Conservation (phyloP, 306 rosid genomes). For the Quercus bicolor region DNA sequence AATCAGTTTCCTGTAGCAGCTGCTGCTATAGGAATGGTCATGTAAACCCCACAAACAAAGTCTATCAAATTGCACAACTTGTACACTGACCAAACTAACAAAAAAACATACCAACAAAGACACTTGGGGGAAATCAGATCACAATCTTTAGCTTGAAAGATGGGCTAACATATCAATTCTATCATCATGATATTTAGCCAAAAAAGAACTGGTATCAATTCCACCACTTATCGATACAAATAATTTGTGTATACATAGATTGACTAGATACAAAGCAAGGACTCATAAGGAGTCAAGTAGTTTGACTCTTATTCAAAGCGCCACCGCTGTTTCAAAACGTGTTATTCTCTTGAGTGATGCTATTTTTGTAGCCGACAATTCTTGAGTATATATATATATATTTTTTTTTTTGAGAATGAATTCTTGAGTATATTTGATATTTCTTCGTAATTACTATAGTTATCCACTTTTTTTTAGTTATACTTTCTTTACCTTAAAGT, state of each 20-base stretch:
- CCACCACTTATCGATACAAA: not conserved
- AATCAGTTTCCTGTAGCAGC: not conserved
- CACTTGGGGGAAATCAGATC: not conserved
- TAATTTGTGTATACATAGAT: not conserved
- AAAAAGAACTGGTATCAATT: not conserved
- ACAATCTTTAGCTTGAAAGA: not conserved
- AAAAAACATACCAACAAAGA: not conserved
- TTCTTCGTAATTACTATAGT: not conserved
- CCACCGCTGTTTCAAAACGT: not conserved
- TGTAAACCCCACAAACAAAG: not conserved
- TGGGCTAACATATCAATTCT: not conserved
- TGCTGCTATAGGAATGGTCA: not conserved
- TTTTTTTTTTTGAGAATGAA: not conserved
- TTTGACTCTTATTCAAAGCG: slow-evolving; percentile 16
- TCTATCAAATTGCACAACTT: not conserved
- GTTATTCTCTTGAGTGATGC: not conserved
- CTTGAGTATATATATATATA: not conserved
- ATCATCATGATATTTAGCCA: no score
- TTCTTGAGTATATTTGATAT: not conserved
- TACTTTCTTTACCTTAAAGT: no score
- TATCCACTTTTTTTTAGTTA: no score
- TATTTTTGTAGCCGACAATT: no score
- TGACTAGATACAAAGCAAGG: slow-evolving; percentile 25
- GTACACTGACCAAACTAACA: not conserved
- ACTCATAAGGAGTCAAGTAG: slow-evolving; percentile 13